Evolutionary conservation across 306 rosid species (phyloP), one percentile per base, ranked within the genome.

Genomic region (Delonix regia): DNA sequence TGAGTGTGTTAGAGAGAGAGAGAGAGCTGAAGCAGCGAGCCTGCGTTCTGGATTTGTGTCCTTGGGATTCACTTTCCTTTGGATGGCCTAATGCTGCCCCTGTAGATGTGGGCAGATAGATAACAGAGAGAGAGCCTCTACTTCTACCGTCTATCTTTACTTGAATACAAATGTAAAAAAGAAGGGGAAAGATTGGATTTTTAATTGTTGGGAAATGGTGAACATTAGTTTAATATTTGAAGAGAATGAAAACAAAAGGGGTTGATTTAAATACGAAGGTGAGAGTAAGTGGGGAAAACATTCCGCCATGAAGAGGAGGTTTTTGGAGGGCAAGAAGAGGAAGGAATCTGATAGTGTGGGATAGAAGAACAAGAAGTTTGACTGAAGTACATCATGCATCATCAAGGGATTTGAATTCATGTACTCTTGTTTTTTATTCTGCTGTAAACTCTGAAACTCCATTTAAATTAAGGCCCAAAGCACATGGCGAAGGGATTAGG

Each of bases 161-260:
- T 70, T 70, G 51, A 69, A 45, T 34, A 45, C 38, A 69, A 56
- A 12, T 52, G 79, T 63, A 73, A 13, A 27, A 60, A 16, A 9
- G 11, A 1, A 18, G 13, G n/a, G 2, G 57, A 6, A 13, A 66
- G 68, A 78, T 48, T 48, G 16, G n/a, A 11, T 9, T 45, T 45
- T 45, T 77, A 51, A 25, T 59, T 52, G 62, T 59, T 84, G 69
- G 64, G 63, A 34, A 71, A 64, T 61, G 71, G 25, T 75, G 48
- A 55, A 49, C 4, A 25, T 51, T 61, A 36, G 57, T 57, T 63
- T 79, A 83, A 24, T 76, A 80, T 74, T 88, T 86, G 87, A 69
- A 79, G 82, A 78, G 94, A 88, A 92, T 85, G 86, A 83, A 74
- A 86, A 85, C 88, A 85, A 83, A 88, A 85, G 76, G 79, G 12